These are phyloP conservation scores for Quaeritorhiza haematococci DNA, from an alignment of 371 early-diverging fungal species.

Conservation along the genomic window DNA sequence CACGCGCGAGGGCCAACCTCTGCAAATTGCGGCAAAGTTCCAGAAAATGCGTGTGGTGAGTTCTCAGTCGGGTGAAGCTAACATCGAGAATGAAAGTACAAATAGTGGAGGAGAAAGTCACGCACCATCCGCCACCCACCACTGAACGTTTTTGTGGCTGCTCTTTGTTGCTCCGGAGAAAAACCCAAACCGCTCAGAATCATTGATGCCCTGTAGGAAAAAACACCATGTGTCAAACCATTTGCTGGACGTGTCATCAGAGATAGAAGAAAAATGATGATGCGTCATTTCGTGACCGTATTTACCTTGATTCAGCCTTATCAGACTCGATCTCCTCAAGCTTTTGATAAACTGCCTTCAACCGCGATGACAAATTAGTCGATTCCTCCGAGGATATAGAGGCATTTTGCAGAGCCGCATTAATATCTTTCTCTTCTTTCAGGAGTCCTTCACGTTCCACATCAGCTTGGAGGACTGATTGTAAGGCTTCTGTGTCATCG, in stretches of 20 bases:
- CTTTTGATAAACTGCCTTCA: conserved; percentile 78
- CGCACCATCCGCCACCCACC: conserved; percentile 74
- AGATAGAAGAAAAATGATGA: no score
- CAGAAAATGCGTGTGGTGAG: conserved; percentile 55
- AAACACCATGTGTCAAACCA: neutral
- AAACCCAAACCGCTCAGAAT: conserved; percentile 97
- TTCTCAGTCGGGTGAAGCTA: conserved; percentile 30
- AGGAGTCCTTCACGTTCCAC: conserved; percentile 88
- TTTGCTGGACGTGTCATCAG: no score
- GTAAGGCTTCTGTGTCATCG: conserved; percentile 80
- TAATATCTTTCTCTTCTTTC: conserved; percentile 71
- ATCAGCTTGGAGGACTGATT: conserved; percentile 90
- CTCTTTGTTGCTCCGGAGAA: conserved; percentile 64
- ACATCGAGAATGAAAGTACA: neutral
- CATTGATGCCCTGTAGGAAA: conserved; percentile 62
- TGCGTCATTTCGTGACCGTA: neutral
- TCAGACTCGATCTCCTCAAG: conserved; percentile 92
- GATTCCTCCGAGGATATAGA: conserved; percentile 59
- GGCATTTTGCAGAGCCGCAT: conserved; percentile 44
- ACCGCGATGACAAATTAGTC: conserved; percentile 54
- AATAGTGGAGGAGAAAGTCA: neutral
- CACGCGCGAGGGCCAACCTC: conserved; percentile 93
- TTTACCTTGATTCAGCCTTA: conserved; percentile 85
- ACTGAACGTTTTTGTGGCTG: conserved; percentile 86
- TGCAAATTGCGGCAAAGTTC: neutral